These are phyloP conservation scores for Clonostachys rosea DNA, from an alignment of 2,329 filamentous ascomycete genomes.

Conservation along the genomic window DNA sequence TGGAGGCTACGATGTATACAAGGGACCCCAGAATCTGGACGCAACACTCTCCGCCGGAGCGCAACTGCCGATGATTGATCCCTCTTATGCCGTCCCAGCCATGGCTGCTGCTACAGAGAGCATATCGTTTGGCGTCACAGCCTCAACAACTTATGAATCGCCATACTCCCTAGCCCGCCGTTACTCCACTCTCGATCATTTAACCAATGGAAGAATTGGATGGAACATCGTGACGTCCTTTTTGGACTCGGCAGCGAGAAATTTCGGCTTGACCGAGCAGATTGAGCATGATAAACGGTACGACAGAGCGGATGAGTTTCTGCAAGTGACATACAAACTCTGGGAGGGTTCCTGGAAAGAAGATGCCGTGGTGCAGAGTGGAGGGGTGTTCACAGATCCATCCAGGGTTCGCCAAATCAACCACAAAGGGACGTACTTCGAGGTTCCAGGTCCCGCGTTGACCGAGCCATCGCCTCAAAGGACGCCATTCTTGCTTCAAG, in stretches of 20 bases:
- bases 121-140: slow-evolving; percentile 28
- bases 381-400: slow-evolving; percentile 22
- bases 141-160: slow-evolving; percentile 26
- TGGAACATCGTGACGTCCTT: slow-evolving; percentile 62
- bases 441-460: slow-evolving; percentile 33
- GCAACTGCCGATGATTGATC: slow-evolving; percentile 36
- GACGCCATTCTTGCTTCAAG: slow-evolving; percentile 40
- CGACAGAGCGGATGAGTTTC: slow-evolving; percentile 53
- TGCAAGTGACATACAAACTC: slow-evolving; percentile 55
- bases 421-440: slow-evolving; percentile 15
- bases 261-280: slow-evolving; percentile 53
- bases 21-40: slow-evolving; percentile 8
- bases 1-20: slow-evolving; percentile 29
- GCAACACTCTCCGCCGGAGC: slow-evolving; percentile 24
- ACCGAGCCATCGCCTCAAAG: slow-evolving; percentile 37
- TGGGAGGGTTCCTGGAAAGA: slow-evolving; percentile 31
- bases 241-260: slow-evolving; percentile 61
- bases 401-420: slow-evolving; percentile 26
- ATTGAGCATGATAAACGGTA: slow-evolving; percentile 47
- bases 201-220: slow-evolving; percentile 35
- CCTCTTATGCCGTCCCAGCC: slow-evolving; percentile 29
- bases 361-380: slow-evolving; percentile 15
- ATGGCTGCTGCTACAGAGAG: slow-evolving; percentile 39
- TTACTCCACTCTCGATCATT: slow-evolving; percentile 26
- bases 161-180: slow-evolving; percentile 23